phyloP scores from a whole-genome alignment of 2,329 filamentous ascomycete genomes.

The Sclerotiophoma versabilis region DNA sequence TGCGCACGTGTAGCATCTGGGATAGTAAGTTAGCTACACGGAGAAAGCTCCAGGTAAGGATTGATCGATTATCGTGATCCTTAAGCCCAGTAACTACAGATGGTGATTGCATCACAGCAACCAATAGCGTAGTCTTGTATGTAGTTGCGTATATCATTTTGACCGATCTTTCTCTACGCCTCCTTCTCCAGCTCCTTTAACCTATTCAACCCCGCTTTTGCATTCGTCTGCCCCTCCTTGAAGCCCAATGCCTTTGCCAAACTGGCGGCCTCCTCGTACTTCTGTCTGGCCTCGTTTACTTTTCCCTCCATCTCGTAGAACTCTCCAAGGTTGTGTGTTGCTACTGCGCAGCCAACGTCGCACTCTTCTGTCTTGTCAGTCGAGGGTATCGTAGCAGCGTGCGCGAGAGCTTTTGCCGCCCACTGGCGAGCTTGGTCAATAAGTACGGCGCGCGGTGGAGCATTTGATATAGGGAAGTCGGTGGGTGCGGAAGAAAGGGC shows the following conservation, averaged over 20 bases:
- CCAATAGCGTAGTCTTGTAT: not conserved
- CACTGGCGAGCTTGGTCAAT: constrained; percentile 76
- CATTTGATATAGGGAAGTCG: constrained; percentile 43
- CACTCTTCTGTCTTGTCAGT: constrained; percentile 78
- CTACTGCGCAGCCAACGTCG: constrained; percentile 80
- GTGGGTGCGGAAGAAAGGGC: constrained; percentile 46
- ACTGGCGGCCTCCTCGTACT: constrained; percentile 72
- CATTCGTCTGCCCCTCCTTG: constrained; percentile 53
- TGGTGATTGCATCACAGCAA: no score
- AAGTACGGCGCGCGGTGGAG: constrained; percentile 65
- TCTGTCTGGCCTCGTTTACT: constrained; percentile 67
- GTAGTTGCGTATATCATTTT: not conserved
- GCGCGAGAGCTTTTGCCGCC: constrained; percentile 77
- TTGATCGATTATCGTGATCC: no score
- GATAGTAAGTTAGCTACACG: no score
- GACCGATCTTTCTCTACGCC: not conserved
- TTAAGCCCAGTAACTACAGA: no score
- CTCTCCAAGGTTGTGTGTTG: constrained; percentile 86
- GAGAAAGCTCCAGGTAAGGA: no score
- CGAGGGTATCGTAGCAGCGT: constrained; percentile 70
- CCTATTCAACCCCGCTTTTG: constrained; percentile 51
- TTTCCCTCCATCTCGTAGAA: constrained; percentile 79
- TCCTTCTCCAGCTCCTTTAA: constrained; percentile 35
- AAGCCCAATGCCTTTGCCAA: constrained; percentile 61
- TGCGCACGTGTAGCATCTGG: no score